phyloP scores from a whole-genome alignment of 164 flowering plant genomes.

The grape (Vitis vinifera) region DNA sequence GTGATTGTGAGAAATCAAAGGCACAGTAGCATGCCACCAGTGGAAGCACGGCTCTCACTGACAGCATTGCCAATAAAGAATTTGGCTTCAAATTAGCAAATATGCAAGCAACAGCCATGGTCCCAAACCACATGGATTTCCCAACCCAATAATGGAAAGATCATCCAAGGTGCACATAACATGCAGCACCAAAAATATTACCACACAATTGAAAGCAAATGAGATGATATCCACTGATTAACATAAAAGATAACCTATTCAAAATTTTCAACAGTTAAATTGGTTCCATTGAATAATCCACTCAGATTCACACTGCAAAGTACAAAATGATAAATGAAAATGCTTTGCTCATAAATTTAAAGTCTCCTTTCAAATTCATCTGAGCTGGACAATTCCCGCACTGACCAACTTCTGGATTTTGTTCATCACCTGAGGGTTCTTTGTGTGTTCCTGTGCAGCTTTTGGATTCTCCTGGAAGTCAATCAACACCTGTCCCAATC shows the following conservation, averaged over 20 bases:
- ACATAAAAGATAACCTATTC: background rate
- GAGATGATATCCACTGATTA: too few species aligned
- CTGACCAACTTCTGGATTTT: conserved; percentile 90
- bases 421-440: conserved; percentile 90
- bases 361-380: conserved; percentile 22
- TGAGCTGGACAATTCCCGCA: conserved; percentile 92
- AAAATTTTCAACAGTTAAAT: conserved; percentile 14
- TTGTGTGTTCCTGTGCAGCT: conserved; percentile 88
- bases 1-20: too few species aligned
- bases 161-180: too few species aligned
- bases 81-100: background rate
- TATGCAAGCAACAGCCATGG: background rate
- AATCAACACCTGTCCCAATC: conserved; percentile 55
- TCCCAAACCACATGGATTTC: too few species aligned
- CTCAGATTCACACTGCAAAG: conserved; percentile 14
- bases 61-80: too few species aligned
- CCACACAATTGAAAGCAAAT: too few species aligned
- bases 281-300: background rate
- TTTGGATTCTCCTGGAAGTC: conserved; percentile 96
- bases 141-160: too few species aligned
- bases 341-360: background rate
- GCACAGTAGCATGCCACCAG: too few species aligned
- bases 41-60: too few species aligned
- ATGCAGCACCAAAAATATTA: too few species aligned
- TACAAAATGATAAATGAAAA: conserved; percentile 1